These are phyloP conservation scores for Boletus tylopilopsis DNA, from an alignment of 768 basidiomycete genomes.

Conservation along the genomic window DNA sequence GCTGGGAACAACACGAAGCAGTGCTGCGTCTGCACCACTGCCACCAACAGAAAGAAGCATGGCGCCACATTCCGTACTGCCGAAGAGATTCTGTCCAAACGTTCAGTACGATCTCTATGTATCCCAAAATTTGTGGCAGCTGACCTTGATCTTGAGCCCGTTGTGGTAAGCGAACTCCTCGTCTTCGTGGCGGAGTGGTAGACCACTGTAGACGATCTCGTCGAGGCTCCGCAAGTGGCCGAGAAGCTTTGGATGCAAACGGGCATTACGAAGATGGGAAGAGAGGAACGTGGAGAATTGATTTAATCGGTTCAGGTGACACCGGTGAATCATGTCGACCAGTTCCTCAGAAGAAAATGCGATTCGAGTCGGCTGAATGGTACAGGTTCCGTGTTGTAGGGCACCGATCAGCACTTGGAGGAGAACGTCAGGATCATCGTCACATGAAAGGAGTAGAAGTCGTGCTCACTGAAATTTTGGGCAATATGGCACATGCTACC, in stretches of 20 bases:
- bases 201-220: slow-evolving; percentile 63
- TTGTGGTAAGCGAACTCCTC: slow-evolving; percentile 67
- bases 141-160: slow-evolving; percentile 60
- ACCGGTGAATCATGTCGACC: slow-evolving; percentile 63
- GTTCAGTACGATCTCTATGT: slow-evolving; percentile 18
- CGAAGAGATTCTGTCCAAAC: slow-evolving; percentile 62
- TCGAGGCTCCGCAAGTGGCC: slow-evolving; percentile 52
- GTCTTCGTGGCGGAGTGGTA: slow-evolving; percentile 62
- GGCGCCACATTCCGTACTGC: slow-evolving; percentile 76
- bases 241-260: slow-evolving; percentile 57
- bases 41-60: slow-evolving; percentile 62
- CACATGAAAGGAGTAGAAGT: slow-evolving; percentile 14
- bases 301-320: slow-evolving; percentile 69
- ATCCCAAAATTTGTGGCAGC: slow-evolving; percentile 24
- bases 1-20: slow-evolving; percentile 57
- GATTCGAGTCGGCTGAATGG: slow-evolving; percentile 64
- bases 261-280: slow-evolving; percentile 57
- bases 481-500: slow-evolving; percentile 84
- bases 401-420: slow-evolving; percentile 59
- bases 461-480: slow-evolving; percentile 65
- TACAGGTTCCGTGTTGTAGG: slow-evolving; percentile 70
- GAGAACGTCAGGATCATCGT: slow-evolving; percentile 22
- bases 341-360: slow-evolving; percentile 67
- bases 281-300: slow-evolving; percentile 72
- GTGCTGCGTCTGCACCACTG: slow-evolving; percentile 44